Evolutionary conservation across 352 stramenopile species (phyloP).

Genomic region (Globisporangium orthogonon): DNA sequence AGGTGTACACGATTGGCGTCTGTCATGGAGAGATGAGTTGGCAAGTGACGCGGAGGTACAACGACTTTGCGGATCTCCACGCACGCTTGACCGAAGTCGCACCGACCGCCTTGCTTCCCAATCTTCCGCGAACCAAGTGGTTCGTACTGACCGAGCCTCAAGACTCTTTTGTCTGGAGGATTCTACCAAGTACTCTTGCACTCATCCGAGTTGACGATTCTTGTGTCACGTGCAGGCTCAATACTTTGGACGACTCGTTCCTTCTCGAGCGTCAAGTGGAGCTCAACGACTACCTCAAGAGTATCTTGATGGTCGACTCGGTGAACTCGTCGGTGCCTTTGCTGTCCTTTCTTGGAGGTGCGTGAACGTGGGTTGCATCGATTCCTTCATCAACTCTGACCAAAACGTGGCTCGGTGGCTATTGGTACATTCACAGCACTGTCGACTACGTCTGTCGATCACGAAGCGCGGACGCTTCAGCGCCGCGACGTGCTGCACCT

Average conservation of each 20-base stretch:
- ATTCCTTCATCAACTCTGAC: not conserved
- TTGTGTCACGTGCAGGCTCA: slow-evolving; percentile 18
- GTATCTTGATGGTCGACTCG: slow-evolving; percentile 35
- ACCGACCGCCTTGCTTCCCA: slow-evolving; percentile 13
- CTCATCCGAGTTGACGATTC: not conserved
- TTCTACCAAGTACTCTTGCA: not conserved
- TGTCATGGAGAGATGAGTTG: slow-evolving; percentile 30
- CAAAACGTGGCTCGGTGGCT: not conserved
- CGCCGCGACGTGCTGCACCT: slow-evolving; percentile 49
- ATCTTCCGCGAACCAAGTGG: slow-evolving; percentile 36
- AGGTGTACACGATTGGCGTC: slow-evolving; percentile 45
- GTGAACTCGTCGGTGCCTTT: slow-evolving; percentile 30
- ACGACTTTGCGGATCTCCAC: slow-evolving; percentile 40
- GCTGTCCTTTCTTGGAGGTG: slow-evolving; percentile 57
- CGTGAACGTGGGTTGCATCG: not conserved
- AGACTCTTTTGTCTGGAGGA: not conserved
- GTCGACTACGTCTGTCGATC: slow-evolving; percentile 25
- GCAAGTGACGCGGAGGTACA: slow-evolving; percentile 36
- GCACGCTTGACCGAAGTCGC: slow-evolving; percentile 12
- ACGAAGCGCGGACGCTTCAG: slow-evolving; percentile 20
- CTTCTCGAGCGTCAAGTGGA: slow-evolving; percentile 22
- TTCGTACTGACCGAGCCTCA: not conserved
- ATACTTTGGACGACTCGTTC: slow-evolving; percentile 29
- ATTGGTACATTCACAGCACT: slow-evolving; percentile 12
- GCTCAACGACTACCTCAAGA: slow-evolving; percentile 46